Evolutionary conservation across 2,329 filamentous ascomycete species (phyloP).

Genomic region (Fusarium neocosmosporiellum): DNA sequence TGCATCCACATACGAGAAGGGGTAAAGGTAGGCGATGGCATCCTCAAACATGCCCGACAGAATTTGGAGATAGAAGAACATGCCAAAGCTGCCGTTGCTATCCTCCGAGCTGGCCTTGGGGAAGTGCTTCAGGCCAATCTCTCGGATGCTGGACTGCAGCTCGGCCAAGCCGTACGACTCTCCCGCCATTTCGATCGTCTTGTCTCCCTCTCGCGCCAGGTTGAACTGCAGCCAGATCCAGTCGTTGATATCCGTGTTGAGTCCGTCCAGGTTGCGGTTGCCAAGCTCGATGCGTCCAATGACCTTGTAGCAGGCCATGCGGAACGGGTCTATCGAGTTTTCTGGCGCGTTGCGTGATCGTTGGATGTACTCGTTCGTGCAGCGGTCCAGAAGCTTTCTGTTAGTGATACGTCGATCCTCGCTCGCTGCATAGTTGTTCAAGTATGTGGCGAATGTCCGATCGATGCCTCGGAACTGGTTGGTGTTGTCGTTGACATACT

Average conservation of each 20-base stretch:
- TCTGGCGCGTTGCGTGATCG: constrained; percentile 85
- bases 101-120: constrained; percentile 83
- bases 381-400: constrained; percentile 84
- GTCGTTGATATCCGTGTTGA: constrained; percentile 74
- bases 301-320: constrained; percentile 98
- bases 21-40: constrained; percentile 90
- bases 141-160: constrained; percentile 82
- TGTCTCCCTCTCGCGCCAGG: constrained; percentile 73
- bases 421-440: constrained; percentile 83
- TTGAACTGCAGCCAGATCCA: constrained; percentile 81
- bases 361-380: constrained; percentile 90
- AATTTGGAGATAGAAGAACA: constrained; percentile 93
- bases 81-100: constrained; percentile 80
- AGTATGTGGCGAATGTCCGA: constrained; percentile 87
- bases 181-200: constrained; percentile 71
- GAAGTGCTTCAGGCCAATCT: constrained; percentile 94
- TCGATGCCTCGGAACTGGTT: constrained; percentile 90
- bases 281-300: constrained; percentile 81
- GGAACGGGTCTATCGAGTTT: constrained; percentile 91
- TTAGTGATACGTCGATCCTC: constrained; percentile 78
- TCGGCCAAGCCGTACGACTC: constrained; percentile 74
- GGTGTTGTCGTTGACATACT: constrained; percentile 85
- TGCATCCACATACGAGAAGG: constrained; percentile 90
- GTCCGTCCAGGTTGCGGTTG: constrained; percentile 71
- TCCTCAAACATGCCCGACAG: constrained; percentile 94